Conservation (phyloP, 2,329 filamentous ascomycete species). For the Pleomassaria siparia region DNA sequence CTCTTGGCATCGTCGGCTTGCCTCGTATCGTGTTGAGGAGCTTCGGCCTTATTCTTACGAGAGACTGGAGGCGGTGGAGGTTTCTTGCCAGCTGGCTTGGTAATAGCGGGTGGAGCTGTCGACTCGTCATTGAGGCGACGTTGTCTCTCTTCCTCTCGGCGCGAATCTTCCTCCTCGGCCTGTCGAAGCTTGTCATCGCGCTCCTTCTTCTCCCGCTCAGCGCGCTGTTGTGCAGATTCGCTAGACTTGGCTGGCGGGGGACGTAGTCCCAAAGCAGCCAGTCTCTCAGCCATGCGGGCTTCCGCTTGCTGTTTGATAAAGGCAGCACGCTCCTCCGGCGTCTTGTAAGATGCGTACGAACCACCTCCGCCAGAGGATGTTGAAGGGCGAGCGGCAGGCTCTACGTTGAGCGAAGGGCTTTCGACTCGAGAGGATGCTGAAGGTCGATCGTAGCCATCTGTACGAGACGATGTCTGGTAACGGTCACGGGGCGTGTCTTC, state of each 20-base stretch:
- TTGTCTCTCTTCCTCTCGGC: constrained; percentile 84
- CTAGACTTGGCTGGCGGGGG: constrained; percentile 75
- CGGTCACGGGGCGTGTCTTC: constrained; percentile 51
- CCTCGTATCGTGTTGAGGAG: constrained; percentile 58
- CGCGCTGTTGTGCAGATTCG: constrained; percentile 79
- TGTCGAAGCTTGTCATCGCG: constrained; percentile 82
- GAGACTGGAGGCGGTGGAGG: constrained; percentile 70
- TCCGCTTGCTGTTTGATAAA: constrained; percentile 98
- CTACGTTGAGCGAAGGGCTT: constrained; percentile 49
- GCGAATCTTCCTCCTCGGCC: constrained; percentile 91
- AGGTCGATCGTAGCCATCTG: constrained; percentile 35
- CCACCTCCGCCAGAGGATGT: constrained; percentile 58
- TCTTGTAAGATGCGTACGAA: constrained; percentile 82
- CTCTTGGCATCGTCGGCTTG: constrained; percentile 59
- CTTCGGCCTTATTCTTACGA: constrained; percentile 66
- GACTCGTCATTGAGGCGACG: constrained; percentile 79
- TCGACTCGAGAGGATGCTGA: constrained; percentile 49
- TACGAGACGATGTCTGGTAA: constrained; percentile 44
- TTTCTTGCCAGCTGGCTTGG: constrained; percentile 47
- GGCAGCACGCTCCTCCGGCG: constrained; percentile 88
- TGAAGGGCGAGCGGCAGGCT: constrained; percentile 57
- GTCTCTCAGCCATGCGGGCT: constrained; percentile 91
- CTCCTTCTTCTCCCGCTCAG: constrained; percentile 85
- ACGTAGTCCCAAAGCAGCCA: constrained; percentile 90
- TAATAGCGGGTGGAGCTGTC: constrained; percentile 58